These are phyloP conservation scores for Candida insectorum DNA, from an alignment of 805 yeast genomes.

Conservation along the genomic window DNA sequence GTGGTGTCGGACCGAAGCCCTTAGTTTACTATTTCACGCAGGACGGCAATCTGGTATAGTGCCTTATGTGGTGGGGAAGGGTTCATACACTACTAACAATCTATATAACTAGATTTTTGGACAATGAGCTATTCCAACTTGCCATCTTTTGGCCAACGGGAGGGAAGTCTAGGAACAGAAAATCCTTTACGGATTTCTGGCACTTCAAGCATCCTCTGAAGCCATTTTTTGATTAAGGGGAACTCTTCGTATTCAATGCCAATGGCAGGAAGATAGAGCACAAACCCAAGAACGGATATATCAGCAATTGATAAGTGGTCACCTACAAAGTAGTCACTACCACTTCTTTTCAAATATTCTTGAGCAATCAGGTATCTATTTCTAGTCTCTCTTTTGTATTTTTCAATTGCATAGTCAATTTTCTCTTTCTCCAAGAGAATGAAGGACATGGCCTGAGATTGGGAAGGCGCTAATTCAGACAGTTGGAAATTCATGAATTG, in stretches of 20 bases:
- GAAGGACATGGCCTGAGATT: slow-evolving; percentile 59
- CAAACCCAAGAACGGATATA: slow-evolving; percentile 49
- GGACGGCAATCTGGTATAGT: no score
- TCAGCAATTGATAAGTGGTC: slow-evolving; percentile 60
- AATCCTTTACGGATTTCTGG: slow-evolving; percentile 33
- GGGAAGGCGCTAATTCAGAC: slow-evolving; percentile 58
- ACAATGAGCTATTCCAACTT: neutral
- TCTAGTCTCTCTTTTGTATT: slow-evolving; percentile 49
- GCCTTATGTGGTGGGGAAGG: no score
- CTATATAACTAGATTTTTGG: no score
- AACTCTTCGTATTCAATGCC: slow-evolving; percentile 34
- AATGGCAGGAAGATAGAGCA: slow-evolving; percentile 8
- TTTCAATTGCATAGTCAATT: slow-evolving; percentile 49
- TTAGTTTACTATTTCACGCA: no score
- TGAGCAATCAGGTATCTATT: slow-evolving; percentile 56
- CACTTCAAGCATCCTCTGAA: slow-evolving; percentile 24
- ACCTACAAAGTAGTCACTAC: slow-evolving; percentile 57
- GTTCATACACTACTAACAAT: no score
- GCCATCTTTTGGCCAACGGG: slow-evolving; percentile 1
- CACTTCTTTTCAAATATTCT: slow-evolving; percentile 44
- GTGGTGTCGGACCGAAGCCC: no score
- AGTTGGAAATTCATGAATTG: slow-evolving; percentile 56
- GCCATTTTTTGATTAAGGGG: slow-evolving; percentile 43
- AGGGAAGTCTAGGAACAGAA: slow-evolving; percentile 9
- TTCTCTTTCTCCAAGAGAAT: slow-evolving; percentile 43